Conservation (phyloP, 2,329 filamentous ascomycete species). For the Trichoderma aggressivum region DNA sequence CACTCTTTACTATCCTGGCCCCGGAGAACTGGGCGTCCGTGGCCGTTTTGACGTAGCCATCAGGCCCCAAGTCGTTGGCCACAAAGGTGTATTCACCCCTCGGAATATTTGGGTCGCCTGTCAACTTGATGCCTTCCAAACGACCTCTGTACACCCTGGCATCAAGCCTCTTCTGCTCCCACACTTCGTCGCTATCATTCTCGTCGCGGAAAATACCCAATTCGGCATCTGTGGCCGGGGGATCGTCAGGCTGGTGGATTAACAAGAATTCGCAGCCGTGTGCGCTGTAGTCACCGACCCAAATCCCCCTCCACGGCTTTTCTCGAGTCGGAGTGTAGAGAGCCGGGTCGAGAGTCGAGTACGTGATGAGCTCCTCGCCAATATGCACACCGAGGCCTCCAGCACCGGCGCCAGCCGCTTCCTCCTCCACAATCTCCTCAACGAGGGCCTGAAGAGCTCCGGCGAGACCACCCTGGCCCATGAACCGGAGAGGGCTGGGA, state of each 20-base stretch:
- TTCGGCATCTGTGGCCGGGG: conserved; percentile 38
- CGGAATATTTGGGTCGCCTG: conserved; percentile 86
- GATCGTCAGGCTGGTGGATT: conserved; percentile 66
- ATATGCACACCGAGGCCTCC: conserved; percentile 43
- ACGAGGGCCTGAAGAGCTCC: conserved; percentile 23
- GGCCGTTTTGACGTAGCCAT: conserved; percentile 61
- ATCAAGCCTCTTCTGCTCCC: conserved; percentile 42
- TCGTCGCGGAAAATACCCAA: conserved; percentile 38
- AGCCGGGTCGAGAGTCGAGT: conserved; percentile 65
- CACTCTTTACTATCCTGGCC: conserved; percentile 67
- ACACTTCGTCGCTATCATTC: conserved; percentile 46
- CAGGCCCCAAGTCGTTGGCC: conserved; percentile 69
- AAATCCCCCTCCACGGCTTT: conserved; percentile 86
- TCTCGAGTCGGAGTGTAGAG: conserved; percentile 76
- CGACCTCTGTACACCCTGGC: conserved; percentile 59
- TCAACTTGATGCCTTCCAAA: conserved; percentile 84
- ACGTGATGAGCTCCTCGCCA: conserved; percentile 59
- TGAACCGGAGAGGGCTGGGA: conserved; percentile 26
- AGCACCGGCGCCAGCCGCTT: conserved; percentile 8
- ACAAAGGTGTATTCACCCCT: conserved; percentile 81
- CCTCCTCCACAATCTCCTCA: neutral
- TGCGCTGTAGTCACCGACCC: conserved; percentile 83
- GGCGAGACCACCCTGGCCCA: conserved; percentile 29
- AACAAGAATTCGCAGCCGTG: conserved; percentile 89
- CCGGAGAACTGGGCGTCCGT: conserved; percentile 69